Percentiles rank a stretch among this genome's conserved stretches.
These are phyloP conservation scores for Hypoxylon sp. DNA, from an alignment of 2,329 filamentous ascomycete species.

Conservation along the genomic window DNA sequence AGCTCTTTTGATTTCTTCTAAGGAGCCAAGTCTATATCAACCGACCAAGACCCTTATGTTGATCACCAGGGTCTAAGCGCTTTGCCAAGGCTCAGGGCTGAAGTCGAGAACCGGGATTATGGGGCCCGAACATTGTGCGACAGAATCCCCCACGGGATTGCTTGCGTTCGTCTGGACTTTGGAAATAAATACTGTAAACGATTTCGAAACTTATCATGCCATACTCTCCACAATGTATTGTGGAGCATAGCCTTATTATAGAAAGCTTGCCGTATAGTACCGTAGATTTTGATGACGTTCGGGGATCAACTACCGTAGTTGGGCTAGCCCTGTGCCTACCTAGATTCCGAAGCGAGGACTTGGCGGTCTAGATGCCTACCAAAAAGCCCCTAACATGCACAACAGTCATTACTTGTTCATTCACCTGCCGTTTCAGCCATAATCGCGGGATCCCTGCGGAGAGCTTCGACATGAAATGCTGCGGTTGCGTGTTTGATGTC, in stretches of 20 bases:
- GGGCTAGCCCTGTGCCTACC: background rate
- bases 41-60: slow-evolving; percentile 13
- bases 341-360: slow-evolving; percentile 11
- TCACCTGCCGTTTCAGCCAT: background rate
- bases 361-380: slow-evolving; percentile 8
- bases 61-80: slow-evolving; percentile 6
- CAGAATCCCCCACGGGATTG: slow-evolving; percentile 10
- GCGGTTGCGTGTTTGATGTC: background rate
- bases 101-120: slow-evolving; percentile 7
- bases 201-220: background rate
- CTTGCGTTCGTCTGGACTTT: slow-evolving; percentile 11
- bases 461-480: background rate
- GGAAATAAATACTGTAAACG: background rate
- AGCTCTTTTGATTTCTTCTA: slow-evolving; percentile 8
- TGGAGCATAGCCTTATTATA: background rate
- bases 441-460: background rate
- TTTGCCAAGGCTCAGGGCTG: slow-evolving; percentile 37
- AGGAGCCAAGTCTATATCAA: background rate
- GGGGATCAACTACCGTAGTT: background rate
- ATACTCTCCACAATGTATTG: background rate
- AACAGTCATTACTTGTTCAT: background rate
- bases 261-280: background rate
- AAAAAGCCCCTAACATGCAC: background rate
- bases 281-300: background rate
- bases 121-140: background rate